Base-by-base conservation (phyloP, 2,329 filamentous ascomycete species). In the Pyricularia grisea region DNA sequence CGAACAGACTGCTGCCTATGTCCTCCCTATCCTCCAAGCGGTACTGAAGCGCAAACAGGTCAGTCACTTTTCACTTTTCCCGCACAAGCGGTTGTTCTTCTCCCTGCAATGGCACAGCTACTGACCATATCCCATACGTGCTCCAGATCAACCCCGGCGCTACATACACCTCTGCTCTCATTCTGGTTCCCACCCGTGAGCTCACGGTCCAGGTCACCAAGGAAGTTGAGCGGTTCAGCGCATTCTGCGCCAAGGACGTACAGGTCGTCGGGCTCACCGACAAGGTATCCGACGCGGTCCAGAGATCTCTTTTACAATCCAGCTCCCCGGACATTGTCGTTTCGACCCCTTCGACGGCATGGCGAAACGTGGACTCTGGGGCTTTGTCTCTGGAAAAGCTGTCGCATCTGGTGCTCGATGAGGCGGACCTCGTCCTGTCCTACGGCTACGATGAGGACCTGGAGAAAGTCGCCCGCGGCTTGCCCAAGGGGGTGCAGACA, bases 391-490 rank as follows among this genome's bases (percentile, higher is more conserved):
- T 97, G 36, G 86, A 90, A 20, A 85, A 87, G 66, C 83, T 99
- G 27, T 86, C 88, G 36, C 89, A 93, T 72, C 81, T 98, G 20
- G 92, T 98, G 0, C 88, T 99, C 68, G 95, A 99, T 77, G 95
- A 99, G 81, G 94, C 94, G 2, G 95, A 99, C 76, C 80, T 99
- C 71, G 91, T 99, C 7, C 83, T 98, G 69, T 96, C 92, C 4
- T 99, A 98, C 76, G 95, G 94, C 66, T 97, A 97, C 77, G 90
- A 94, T 70, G 92, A 97, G 70, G 95, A 98, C 74, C 85, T 99
- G 71, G 87, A 93, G 74, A 90, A 88, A 73, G 84, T 99, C 42
- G 85, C 93, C 0, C 88, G 90, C 73, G 86, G 89, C 2, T 83
- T 98, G 27, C 94, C 94, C 0, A 92, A 92, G 76, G 92, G 92